A percentile compares a stretch with the other conserved stretches of the same genome.
Evolutionary conservation across 495 filamentous ascomycete genomes (phyloP).

Genomic region (Neurospora cerealis): DNA sequence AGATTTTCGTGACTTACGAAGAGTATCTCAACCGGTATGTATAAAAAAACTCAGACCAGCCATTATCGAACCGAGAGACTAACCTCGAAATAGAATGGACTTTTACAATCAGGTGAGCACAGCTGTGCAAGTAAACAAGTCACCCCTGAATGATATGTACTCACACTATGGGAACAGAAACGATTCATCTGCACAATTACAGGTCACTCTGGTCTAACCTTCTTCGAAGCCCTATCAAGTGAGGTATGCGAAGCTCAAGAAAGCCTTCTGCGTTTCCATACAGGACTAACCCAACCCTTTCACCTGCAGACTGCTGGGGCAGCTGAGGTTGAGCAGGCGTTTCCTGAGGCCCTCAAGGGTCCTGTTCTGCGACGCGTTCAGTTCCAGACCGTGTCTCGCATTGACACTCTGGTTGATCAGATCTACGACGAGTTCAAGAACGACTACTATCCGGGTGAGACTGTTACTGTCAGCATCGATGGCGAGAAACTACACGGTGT

Average conservation of each 20-base stretch:
- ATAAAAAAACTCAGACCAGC: not conserved
- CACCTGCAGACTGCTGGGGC: constrained; percentile 62
- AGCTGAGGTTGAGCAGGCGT: constrained; percentile 78
- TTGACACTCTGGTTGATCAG: constrained; percentile 73
- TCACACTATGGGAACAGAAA: constrained; percentile 37
- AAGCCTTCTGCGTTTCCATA: not conserved
- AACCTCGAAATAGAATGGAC: constrained; percentile 54
- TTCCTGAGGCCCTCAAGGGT: constrained; percentile 84
- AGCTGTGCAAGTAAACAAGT: not conserved
- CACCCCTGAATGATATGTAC: constrained; percentile 3
- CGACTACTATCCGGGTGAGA: constrained; percentile 90
- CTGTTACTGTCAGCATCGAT: constrained; percentile 63
- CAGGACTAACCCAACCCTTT: not conserved
- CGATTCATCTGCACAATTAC: constrained; percentile 93
- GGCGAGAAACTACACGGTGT: constrained; percentile 65
- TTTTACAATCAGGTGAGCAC: constrained; percentile 76
- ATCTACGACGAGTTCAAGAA: constrained; percentile 72
- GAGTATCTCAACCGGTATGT: constrained; percentile 70
- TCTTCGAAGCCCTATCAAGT: constrained; percentile 86
- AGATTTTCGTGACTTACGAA: constrained; percentile 85
- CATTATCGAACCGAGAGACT: constrained; percentile 7
- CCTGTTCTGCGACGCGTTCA: constrained; percentile 85
- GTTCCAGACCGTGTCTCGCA: constrained; percentile 80
- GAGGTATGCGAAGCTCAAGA: constrained; percentile 54
- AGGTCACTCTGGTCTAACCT: constrained; percentile 84